Evolutionary conservation across 225 moss, liverwort and hornwort species (phyloP).

Genomic region (Physcomitrium patens): DNA sequence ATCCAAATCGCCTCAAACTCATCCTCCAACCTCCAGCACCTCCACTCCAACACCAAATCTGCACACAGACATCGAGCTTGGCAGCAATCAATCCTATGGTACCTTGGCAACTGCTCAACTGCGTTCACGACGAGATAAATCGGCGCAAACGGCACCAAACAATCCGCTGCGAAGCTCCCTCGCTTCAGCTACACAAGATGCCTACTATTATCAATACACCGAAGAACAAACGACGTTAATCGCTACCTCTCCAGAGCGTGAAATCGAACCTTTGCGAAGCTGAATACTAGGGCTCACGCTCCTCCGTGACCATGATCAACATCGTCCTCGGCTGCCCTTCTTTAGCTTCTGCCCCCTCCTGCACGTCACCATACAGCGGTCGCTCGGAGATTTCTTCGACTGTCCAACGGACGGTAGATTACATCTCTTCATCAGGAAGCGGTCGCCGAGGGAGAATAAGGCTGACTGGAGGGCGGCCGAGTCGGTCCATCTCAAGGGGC

Average conservation of each 20-base stretch:
- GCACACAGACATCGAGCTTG: slow-evolving; percentile 41
- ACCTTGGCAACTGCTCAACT: slow-evolving; percentile 20
- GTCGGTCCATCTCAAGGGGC: no score
- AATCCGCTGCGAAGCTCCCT: neutral
- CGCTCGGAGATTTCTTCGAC: no score
- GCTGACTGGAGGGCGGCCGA: no score
- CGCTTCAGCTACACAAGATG: neutral
- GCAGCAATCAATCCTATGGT: slow-evolving; percentile 28
- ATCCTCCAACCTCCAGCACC: slow-evolving; percentile 14
- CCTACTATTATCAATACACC: slow-evolving; percentile 6
- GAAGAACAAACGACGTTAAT: slow-evolving; percentile 4
- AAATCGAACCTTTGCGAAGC: neutral
- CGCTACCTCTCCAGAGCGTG: slow-evolving; percentile 21
- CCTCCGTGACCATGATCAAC: slow-evolving; percentile 28
- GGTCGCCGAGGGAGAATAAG: no score
- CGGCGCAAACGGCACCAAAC: neutral
- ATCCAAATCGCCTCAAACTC: slow-evolving; percentile 2
- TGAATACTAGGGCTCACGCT: slow-evolving; percentile 39
- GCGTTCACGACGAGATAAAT: slow-evolving; percentile 31
- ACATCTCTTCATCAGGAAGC: no score
- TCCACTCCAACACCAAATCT: neutral
- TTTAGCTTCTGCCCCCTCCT: no score
- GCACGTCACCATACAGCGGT: no score
- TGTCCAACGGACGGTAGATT: no score
- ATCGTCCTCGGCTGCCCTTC: slow-evolving; percentile 3